Evolutionary conservation across 106 monocot genomes (phyloP), one percentile per base, ranked within the genome.

Genomic region (Dendrobium officinale): DNA sequence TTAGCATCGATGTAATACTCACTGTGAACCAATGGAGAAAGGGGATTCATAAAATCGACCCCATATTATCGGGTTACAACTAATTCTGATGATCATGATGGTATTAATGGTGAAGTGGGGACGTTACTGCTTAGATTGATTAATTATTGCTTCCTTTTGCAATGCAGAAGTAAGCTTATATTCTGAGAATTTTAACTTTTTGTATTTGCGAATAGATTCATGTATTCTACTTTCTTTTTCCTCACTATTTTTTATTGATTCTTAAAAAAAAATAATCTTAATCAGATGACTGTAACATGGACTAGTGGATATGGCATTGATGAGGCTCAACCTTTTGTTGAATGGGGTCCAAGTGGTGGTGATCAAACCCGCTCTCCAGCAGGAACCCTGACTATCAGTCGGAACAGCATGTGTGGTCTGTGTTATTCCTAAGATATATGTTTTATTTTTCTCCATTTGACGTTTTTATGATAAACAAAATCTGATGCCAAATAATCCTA

Each of bases 221-320:
- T 73, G 68, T 3, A 24, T 10, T 51, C 10, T 11, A 77, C 49
- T 73, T 73, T 72, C 70, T 27, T 15, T 15, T 59, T 41, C 33
- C 4, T 51, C 27, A 16, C 75, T 33, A 4, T 54, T 43, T 4
- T 55, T 42, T 75, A 54, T 81, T 51, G 67, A 54, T 49, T 83
- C 5, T 29, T 80, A 2, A 66, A 51, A 27, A 27, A n/a, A 37
- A 75, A 75, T 43, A 16, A 40, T 22, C 75, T 66, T 87, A 42
- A 54, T 80, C 82, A 99, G 99, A 99, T 99, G 95, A 78, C 90
- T 18, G 87, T 99, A 33, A 99, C 99, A 1, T 99, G 99, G 99
- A 99, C 99, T 44, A 99, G 99, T 86, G 99, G 99, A 83, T 99
- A 99, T 84, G 81, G 74, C 73, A 90, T 95, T 29, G 59, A 82